Evolutionary conservation across 2,329 filamentous ascomycete species (phyloP), one percentile per base, ranked within the genome.

Genomic region (Fusarium secorum): DNA sequence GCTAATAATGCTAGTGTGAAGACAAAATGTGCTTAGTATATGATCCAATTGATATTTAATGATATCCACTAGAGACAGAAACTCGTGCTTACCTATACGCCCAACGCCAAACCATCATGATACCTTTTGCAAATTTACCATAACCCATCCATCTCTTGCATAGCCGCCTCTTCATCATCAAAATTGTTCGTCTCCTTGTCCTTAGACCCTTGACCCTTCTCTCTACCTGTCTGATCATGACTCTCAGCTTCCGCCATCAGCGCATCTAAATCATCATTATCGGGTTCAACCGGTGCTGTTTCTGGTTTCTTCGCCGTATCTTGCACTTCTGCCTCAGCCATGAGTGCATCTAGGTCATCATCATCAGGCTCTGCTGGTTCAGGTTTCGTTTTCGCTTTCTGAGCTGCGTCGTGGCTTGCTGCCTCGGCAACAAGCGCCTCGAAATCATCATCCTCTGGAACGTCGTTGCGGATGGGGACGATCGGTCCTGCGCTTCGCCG

Each of bases 91-190:
- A 24, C n/a, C 30, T 11, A 6, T 58, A 67, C 42, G 24, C 60
- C 62, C 3, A 15, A 68, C 66, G 54, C 62, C n/a, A 20, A 33
- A 15, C 17, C 49, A 11, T 45, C 28, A 35, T 62, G 5, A 17
- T 15, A 4, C 17, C 13, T 20, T 11, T 15, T 10, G 13, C 7
- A 30, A 13, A 24, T 26, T 66, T 36, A 87, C 85, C 85, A 88
- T 28, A 87, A 68, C 1, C 83, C 86, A 42, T 87, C 86, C 85
- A 89, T 87, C 69, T 88, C 88, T 39, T 86, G 88, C 88, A 94
- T 90, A 2, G 87, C 90, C 65, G 89, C 90, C 79, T 91, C 88
- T 18, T 91, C 90, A 58, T 90, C 89, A 3, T 84, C 86, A 77
- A 87, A 89, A 28, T 83, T 79, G 38, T 85, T 78, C n/a, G 33